A percentile compares a stretch with the other conserved stretches of the same genome.
These are phyloP conservation scores for Amoebophrya sp. DNA, from an alignment of 169 alveolate genomes.

Conservation along the genomic window DNA sequence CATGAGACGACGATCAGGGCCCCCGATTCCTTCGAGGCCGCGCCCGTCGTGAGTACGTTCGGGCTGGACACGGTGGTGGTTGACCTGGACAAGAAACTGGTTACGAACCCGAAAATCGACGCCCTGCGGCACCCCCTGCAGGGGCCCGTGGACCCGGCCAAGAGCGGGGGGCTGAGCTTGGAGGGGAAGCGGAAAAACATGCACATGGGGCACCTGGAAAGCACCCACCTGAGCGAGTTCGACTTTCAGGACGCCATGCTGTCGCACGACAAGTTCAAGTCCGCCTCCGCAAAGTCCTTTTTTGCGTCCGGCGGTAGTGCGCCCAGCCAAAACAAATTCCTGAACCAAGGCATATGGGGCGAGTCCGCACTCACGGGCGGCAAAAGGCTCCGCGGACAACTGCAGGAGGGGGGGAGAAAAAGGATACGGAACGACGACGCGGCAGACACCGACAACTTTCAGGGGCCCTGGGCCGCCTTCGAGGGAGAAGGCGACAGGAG, in stretches of 20 bases:
- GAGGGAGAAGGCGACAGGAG: background rate
- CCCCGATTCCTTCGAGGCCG: background rate
- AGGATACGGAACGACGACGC: constrained; percentile 27
- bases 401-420: background rate
- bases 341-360: background rate
- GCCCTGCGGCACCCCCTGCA: constrained; percentile 34
- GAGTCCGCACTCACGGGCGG: background rate
- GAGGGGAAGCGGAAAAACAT: background rate
- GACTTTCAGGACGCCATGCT: background rate
- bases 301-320: no score
- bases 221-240: background rate
- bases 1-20: background rate
- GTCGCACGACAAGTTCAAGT: background rate
- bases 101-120: constrained; percentile 35
- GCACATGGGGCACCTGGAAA: background rate
- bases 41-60: background rate
- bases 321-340: background rate
- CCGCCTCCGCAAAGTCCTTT: no score
- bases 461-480: constrained; percentile 46
- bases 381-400: background rate
- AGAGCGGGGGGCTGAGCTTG: background rate
- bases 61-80: background rate
- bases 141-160: constrained; percentile 20
- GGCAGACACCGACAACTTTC: constrained; percentile 41
- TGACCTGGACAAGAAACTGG: background rate